Base-by-base conservation (phyloP, 2,329 filamentous ascomycete genomes). In the Bertia moriformis region DNA sequence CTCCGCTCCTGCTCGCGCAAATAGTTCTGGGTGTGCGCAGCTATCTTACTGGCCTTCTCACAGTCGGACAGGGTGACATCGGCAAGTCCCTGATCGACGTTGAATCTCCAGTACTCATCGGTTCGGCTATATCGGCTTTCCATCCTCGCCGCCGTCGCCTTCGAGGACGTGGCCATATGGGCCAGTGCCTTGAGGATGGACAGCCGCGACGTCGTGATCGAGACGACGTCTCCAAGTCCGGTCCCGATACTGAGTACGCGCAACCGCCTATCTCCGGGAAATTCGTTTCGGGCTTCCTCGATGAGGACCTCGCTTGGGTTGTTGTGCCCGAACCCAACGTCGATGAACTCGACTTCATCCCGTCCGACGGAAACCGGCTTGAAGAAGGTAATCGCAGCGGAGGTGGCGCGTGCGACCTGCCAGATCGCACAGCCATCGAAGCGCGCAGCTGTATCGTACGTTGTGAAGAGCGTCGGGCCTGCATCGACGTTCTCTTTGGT, bases 261-360 rank as follows among this genome's bases (percentile, higher is more conserved):
- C 19, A 44, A 18, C 27, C 40, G 24, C 13, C 36, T 10, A 4
- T 14, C 15, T 2, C 32, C 18, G 3, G 50, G 51, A 32, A 50
- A 55, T 35, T 48, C 42, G 3, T 29, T 35, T 33, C 41, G 29
- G 5, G 54, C 54, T 36, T 55, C 53, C 2, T 46, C 39, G 7
- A 56, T 47, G 10, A 57, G 43, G 2, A 51, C 43, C 17, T 52
- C 45, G 36, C 48, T 49, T 15, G 55, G 54, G 35, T 58, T 58
- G 40, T 57, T 57, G 22, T 50, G 56, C 2, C 51, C 51, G 17
- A 57, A 48, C 0, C 44, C 53, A 2, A 49, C 51, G 35, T 56
- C 54, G 18, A 57, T 44, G 20, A 52, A 56, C 14, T 51, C 48
- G 2, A 51, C 41, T 3, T 39, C 41, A 13, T 52, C 47, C 5